Percentiles rank a stretch among this genome's conserved stretches.
These are phyloP conservation scores for Pestalotiopsis sp. DNA, from an alignment of 2,329 filamentous ascomycete species.

Conservation along the genomic window DNA sequence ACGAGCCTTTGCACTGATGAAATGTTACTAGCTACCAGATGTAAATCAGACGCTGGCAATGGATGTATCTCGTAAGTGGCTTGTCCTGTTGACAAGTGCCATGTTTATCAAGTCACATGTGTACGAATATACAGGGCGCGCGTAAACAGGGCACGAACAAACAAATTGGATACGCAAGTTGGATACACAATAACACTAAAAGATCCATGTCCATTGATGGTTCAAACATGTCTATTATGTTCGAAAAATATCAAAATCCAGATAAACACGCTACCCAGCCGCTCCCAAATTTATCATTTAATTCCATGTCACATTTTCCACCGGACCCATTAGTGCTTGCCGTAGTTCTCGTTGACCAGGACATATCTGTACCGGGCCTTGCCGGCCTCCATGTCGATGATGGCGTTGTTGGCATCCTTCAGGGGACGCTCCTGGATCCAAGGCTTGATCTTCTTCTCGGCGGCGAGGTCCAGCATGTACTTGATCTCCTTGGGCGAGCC, in stretches of 20 bases:
- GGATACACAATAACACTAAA: too few relatives aligned
- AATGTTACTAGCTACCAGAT: too few relatives aligned
- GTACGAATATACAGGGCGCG: too few relatives aligned
- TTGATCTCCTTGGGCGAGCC: slow-evolving; percentile 60
- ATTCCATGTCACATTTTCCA: not conserved
- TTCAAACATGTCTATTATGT: not conserved
- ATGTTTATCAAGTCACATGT: too few relatives aligned
- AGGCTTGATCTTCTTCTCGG: slow-evolving; percentile 58
- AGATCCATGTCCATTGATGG: not conserved
- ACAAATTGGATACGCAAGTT: too few relatives aligned
- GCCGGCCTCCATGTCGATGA: slow-evolving; percentile 60
- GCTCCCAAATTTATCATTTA: not conserved
- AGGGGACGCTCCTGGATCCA: slow-evolving; percentile 59
- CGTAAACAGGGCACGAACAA: too few relatives aligned
- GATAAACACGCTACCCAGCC: not conserved
- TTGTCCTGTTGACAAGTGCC: too few relatives aligned
- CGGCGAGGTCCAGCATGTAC: slow-evolving; percentile 64
- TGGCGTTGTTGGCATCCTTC: slow-evolving; percentile 58
- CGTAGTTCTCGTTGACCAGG: slow-evolving; percentile 44
- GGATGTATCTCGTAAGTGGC: too few relatives aligned
- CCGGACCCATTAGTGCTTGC: slow-evolving; percentile 22
- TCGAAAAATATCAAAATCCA: not conserved
- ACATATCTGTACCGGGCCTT: slow-evolving; percentile 56
- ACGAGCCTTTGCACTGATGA: too few relatives aligned
- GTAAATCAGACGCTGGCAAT: too few relatives aligned